Base-by-base conservation (phyloP, 1,139 yeast species). In the Geotrichum macrosporum region DNA sequence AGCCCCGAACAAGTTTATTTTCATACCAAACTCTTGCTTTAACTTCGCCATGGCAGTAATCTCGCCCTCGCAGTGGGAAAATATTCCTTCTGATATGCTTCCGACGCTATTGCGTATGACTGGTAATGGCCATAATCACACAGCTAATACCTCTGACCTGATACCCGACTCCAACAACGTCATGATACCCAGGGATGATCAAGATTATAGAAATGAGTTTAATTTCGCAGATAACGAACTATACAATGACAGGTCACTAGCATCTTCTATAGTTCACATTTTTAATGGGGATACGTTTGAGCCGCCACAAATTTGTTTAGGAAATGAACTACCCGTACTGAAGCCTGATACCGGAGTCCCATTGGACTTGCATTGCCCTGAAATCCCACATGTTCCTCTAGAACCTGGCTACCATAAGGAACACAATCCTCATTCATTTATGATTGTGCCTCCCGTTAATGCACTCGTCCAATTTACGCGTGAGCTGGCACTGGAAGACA, bases 361-460 rank as follows among this genome's bases (percentile, higher is more conserved):
- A 19, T 29, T 39, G n/a, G 35, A 19, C 13, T 15, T 15, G 18
- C 35, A n/a, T 13, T 33, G 19, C 20, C 20, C 34, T 27, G 36
- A 19, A 9, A 15, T 19, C 26, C 27, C 34, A 6, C 31, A 40
- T 5, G 35, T 31, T 10, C 34, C 46, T 8, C n/a, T 21, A 8
- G 35, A 26, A 9, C 38, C 37, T 2, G 31, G 19, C 20, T 18
- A 31, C n/a, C 21, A 4, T 13, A 34, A 20, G 19, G 48, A 46
- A 24, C n/a, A 32, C 12, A 34, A 40, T 42, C 37, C 36, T 8
- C 27, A 31, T 5, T 21, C 45, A 8, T 46, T 40, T 18, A 46
- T 46, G 45, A 40, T 46, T 31, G 37, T 40, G 6, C 45, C 48
- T 3, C 48, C 42, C 16, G 34, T 43, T 10, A 36, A 36, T 27